These are phyloP conservation scores for Eucalyptus regnans DNA, from an alignment of 345 rosid species.

Conservation along the genomic window DNA sequence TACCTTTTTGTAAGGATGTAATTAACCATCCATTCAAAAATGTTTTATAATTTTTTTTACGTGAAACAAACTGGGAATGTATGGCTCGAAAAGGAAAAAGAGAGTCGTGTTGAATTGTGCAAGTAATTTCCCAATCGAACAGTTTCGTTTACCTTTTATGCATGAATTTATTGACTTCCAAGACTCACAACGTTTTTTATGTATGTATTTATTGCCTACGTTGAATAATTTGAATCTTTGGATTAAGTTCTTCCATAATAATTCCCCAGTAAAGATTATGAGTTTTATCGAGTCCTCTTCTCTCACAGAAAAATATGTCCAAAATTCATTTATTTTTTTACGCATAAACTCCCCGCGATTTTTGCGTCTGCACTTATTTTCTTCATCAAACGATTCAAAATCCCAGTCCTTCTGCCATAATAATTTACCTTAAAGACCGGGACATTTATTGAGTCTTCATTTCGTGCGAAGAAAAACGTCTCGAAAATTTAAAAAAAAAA, in stretches of 20 bases:
- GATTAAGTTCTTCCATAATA: not conserved
- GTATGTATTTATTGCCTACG: not conserved
- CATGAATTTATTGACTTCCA: not conserved
- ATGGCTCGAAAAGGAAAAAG: not conserved
- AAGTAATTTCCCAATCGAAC: not conserved
- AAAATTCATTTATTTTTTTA: not conserved
- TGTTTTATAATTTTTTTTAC: not conserved
- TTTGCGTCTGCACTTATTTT: not conserved
- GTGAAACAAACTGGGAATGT: not conserved
- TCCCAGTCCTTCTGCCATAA: not conserved
- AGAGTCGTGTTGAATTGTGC: not conserved
- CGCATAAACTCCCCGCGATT: rapidly evolving
- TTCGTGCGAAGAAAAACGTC: not conserved
- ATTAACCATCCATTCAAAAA: too few relatives aligned
- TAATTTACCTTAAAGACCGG: not conserved
- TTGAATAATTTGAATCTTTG: not conserved
- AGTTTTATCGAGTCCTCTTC: not conserved
- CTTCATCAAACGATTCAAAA: not conserved
- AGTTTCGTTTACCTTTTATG: not conserved
- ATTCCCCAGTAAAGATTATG: not conserved
- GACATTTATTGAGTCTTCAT: not conserved
- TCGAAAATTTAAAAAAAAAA: not conserved
- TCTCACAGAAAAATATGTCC: not conserved
- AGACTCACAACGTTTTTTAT: not conserved
- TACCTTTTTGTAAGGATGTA: not conserved